Conservation (phyloP, 176 grass and related monocot species). For the Oryza rufipogon region DNA sequence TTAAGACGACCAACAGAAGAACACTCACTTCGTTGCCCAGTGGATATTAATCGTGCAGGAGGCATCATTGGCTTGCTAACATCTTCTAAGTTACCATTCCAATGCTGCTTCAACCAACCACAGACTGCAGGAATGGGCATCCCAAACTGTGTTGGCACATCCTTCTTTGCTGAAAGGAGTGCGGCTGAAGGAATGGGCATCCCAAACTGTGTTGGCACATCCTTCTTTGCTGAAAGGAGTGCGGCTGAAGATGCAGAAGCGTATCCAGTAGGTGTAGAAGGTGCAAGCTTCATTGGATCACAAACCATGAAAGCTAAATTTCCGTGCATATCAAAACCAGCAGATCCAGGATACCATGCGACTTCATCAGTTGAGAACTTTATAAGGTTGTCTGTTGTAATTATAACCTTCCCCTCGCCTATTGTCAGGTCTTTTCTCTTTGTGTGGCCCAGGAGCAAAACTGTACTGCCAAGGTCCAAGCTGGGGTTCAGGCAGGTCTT, state of each 20-base stretch:
- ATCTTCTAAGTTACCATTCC: conserved; percentile 91
- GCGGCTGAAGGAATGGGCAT: conserved; percentile 72
- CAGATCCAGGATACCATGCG: conserved; percentile 78
- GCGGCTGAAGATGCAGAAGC: conserved; percentile 62
- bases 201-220: conserved; percentile 70
- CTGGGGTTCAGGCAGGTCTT: conserved; percentile 84
- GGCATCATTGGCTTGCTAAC: conserved; percentile 75
- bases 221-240: conserved; percentile 65
- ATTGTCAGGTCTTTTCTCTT: conserved; percentile 61
- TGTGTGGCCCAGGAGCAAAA: conserved; percentile 80
- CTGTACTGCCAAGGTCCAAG: conserved; percentile 78
- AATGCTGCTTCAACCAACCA: conserved; percentile 90
- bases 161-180: conserved; percentile 65
- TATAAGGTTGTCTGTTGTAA: conserved; percentile 94
- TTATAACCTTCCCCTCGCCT: conserved; percentile 83
- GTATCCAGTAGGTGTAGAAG: conserved; percentile 71
- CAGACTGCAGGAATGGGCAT: conserved; percentile 81
- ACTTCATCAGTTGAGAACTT: conserved; percentile 82
- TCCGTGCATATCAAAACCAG: conserved; percentile 92
- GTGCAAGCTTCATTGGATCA: conserved; percentile 94
- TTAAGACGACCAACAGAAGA: conserved; percentile 49
- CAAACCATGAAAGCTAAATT: conserved; percentile 94
- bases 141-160: conserved; percentile 70
- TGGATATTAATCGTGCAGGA: conserved; percentile 59
- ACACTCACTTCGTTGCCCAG: conserved; percentile 48